These are phyloP conservation scores for Lactifluus volemus DNA, from an alignment of 768 basidiomycete genomes.

Conservation along the genomic window DNA sequence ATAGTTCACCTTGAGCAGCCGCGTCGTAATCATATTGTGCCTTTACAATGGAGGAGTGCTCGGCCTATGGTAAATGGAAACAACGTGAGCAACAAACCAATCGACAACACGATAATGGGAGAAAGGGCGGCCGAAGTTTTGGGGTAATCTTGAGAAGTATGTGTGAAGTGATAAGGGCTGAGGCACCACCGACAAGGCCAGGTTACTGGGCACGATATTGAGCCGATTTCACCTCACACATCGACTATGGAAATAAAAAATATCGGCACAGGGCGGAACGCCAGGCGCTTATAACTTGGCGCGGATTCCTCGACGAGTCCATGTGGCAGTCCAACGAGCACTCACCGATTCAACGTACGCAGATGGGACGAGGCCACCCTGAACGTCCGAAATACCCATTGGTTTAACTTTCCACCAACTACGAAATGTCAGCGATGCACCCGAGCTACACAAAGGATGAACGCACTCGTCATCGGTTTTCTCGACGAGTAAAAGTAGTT, in stretches of 20 bases:
- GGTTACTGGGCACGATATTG: no score
- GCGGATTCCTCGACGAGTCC: no score
- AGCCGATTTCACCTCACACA: no score
- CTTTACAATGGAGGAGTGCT: slow-evolving; percentile 61
- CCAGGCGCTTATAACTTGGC: no score
- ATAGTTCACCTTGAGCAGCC: slow-evolving; percentile 44
- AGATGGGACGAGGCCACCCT: no score
- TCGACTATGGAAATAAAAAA: no score
- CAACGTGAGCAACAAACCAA: neutral
- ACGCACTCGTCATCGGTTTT: slow-evolving; percentile 85
- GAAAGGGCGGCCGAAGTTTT: neutral
- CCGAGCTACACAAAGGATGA: slow-evolving; percentile 14
- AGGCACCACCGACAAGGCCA: no score
- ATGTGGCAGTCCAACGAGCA: no score
- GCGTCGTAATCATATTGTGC: slow-evolving; percentile 85
- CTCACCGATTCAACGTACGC: no score
- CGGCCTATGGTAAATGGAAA: slow-evolving; percentile 41
- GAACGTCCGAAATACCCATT: no score
- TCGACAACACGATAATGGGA: neutral
- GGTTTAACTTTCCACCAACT: no score
- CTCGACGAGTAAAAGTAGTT: slow-evolving; percentile 80
- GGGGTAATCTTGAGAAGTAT: neutral
- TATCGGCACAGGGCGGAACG: no score
- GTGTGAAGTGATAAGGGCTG: neutral
- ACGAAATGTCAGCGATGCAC: slow-evolving; percentile 6